Evolutionary conservation across 495 filamentous ascomycete genomes (phyloP), one percentile per base, ranked within the genome.

Genomic region (Poronia punctata): DNA sequence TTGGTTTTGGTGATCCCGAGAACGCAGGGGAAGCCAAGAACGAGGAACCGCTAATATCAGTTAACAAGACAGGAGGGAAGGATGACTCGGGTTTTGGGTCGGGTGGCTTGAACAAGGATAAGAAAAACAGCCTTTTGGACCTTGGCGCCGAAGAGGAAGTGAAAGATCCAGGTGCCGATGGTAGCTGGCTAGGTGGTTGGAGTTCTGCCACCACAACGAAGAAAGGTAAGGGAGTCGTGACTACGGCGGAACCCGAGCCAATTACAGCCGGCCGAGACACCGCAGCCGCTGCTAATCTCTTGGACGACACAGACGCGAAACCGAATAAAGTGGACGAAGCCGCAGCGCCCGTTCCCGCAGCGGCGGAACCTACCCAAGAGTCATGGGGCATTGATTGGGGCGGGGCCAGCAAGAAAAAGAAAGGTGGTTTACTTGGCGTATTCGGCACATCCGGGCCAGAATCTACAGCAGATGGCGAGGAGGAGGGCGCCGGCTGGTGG

Each of bases 1-100:
- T 62, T 16, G 49, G 48, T 16, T 68, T 71, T 40, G 69, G 68
- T 8, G 30, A 43, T 28, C 45, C 60, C n/a, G 64, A 61, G 35
- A 63, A 58, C 29, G 20, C 45, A 5, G 59, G 61, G 22, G 55
- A 56, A 40, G 27, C 31, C 26, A 64, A 54, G 40, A 31, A 10
- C 9, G 50, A 60, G 5, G 49, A 49, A 19, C 26, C 50, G 5
- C 41, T 50, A 16, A 35, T 49, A 4, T 19, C 33, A 6, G 39
- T 38, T 8, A 44, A 42, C 11, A 57, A 57, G 29, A 27, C 54
- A 11, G 46, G 50, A 9, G 56, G 54, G 27, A 60, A 52, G 19
- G 48, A 64, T 23, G 42, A 18, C 11, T 52, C 57, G 15, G 59
- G 54, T 36, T 60, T 64, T 21, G 58, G 62, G 16, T 61, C 70